Conservation (phyloP, 2,329 filamentous ascomycete genomes). For the Talaromyces sp. region DNA sequence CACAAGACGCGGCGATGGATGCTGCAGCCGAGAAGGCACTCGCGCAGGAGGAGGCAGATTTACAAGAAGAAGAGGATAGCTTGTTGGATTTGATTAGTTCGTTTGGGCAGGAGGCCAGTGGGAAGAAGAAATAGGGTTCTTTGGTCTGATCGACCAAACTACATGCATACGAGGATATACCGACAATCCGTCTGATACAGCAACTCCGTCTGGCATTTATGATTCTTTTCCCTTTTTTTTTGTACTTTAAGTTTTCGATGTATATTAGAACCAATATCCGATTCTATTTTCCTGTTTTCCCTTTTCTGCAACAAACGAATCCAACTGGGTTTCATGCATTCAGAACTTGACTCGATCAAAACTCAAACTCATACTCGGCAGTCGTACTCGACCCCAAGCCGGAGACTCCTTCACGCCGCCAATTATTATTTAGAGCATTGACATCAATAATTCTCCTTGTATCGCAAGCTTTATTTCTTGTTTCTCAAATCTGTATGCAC, state of each 20-base stretch:
- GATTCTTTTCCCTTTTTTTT: neutral
- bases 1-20: constrained; percentile 42
- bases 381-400: neutral
- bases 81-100: constrained; percentile 57
- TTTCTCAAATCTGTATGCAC: no score
- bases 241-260: neutral
- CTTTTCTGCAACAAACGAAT: neutral
- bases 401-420: neutral
- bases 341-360: neutral
- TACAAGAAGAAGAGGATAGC: constrained; percentile 51
- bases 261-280: constrained; percentile 4
- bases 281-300: neutral
- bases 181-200: neutral
- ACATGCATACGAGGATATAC: neutral
- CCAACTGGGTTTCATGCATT: no score
- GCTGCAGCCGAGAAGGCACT: constrained; percentile 31
- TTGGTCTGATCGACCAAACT: neutral
- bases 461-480: no score
- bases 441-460: neutral
- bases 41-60: constrained; percentile 48
- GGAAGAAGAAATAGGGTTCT: constrained; percentile 19
- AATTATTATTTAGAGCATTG: neutral
- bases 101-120: constrained; percentile 43
- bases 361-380: neutral
- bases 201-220: neutral